Conservation (phyloP, 2,329 filamentous ascomycete genomes). For the Sphaerulina vaccinii region DNA sequence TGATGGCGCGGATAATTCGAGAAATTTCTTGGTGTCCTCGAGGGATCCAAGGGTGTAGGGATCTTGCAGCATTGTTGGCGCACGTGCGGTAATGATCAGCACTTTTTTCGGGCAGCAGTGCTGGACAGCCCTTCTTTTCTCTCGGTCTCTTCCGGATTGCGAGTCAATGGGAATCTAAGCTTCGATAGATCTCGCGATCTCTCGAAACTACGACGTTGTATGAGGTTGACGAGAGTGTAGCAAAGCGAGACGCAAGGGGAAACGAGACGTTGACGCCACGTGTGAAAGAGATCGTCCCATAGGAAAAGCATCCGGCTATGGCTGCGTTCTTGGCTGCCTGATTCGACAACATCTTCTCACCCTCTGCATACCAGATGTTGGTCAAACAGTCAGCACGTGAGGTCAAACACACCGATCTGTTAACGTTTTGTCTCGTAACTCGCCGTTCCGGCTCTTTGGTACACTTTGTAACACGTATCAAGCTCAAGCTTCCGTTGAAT, state of each 20-base stretch:
- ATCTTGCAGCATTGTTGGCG: conserved; percentile 10
- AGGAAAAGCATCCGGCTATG: conserved; percentile 3
- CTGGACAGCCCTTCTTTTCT: not conserved
- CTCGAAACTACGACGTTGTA: conserved; percentile 1
- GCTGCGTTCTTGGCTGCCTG: conserved; percentile 24
- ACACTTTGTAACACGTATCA: no score
- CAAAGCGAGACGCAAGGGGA: conserved; percentile 13
- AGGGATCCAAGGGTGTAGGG: conserved; percentile 23
- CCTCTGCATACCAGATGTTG: no score
- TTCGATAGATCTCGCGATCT: conserved; percentile 7
- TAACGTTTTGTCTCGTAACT: not conserved
- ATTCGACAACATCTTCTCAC: conserved; percentile 19
- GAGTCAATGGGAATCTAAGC: conserved; percentile 20
- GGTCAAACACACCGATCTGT: not conserved
- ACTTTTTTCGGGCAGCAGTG: conserved; percentile 22
- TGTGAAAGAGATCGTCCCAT: not conserved
- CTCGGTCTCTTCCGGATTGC: conserved; percentile 11
- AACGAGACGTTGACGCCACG: not conserved
- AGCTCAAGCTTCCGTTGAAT: no score
- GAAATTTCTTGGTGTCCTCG: conserved; percentile 23
- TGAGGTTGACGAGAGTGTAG: conserved; percentile 7
- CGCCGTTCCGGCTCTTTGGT: no score
- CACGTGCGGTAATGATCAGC: conserved; percentile 29
- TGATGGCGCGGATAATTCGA: conserved; percentile 22
- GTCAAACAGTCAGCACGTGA: conserved; percentile 18